Conservation (phyloP, 2,329 filamentous ascomycete genomes). For the Fusarium napiforme region DNA sequence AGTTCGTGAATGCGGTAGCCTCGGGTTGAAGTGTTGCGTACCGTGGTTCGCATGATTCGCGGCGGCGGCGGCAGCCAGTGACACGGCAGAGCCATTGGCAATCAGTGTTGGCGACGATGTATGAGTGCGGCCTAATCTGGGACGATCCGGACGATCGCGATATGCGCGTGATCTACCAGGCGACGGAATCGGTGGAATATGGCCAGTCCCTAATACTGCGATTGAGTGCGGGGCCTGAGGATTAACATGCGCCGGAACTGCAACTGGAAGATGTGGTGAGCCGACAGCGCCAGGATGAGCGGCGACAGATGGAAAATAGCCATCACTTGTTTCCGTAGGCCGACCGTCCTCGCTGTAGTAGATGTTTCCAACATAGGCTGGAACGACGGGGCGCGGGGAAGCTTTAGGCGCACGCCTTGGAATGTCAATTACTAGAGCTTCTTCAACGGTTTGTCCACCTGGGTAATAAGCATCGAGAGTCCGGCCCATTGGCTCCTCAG, state of each 20-base stretch:
- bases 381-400: slow-evolving; percentile 64
- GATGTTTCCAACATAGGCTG: slow-evolving; percentile 56
- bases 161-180: slow-evolving; percentile 72
- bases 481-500: slow-evolving; percentile 84
- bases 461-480: slow-evolving; percentile 87
- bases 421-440: slow-evolving; percentile 91
- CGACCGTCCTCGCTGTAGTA: slow-evolving; percentile 71
- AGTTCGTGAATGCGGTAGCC: slow-evolving; percentile 64
- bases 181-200: slow-evolving; percentile 83
- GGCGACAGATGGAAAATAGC: slow-evolving; percentile 82
- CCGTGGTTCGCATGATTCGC: slow-evolving; percentile 50
- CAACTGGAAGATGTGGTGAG: slow-evolving; percentile 54
- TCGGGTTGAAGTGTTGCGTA: slow-evolving; percentile 51
- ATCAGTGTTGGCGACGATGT: slow-evolving; percentile 84
- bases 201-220: slow-evolving; percentile 81
- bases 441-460: slow-evolving; percentile 86
- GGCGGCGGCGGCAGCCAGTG: slow-evolving; percentile 46
- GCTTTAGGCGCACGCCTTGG: slow-evolving; percentile 83
- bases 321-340: slow-evolving; percentile 75
- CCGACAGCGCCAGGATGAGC: slow-evolving; percentile 54
- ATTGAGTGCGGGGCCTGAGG: slow-evolving; percentile 70
- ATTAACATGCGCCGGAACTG: slow-evolving; percentile 52
- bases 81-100: slow-evolving; percentile 56
- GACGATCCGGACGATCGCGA: slow-evolving; percentile 67
- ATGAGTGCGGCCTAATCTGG: slow-evolving; percentile 74